Conservation (phyloP, 1,139 yeast genomes). For the Pneumocystis murina region DNA sequence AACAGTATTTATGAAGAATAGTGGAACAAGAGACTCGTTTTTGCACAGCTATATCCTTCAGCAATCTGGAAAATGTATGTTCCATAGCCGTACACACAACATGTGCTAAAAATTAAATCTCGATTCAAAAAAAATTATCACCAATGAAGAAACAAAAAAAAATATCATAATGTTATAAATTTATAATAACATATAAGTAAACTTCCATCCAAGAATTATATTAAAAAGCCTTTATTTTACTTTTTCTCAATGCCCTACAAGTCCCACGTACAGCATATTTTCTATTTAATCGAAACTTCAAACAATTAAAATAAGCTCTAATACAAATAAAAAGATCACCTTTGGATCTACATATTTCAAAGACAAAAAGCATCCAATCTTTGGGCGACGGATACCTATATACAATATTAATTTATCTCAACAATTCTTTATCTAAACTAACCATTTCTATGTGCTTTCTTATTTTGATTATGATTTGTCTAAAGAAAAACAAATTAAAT, state of each 20-base stretch:
- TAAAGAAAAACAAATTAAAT: neutral
- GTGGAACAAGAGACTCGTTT: neutral
- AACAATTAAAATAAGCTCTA: neutral
- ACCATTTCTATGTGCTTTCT: neutral
- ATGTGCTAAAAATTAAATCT: neutral
- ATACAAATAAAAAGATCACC: neutral
- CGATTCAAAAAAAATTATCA: neutral
- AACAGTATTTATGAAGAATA: neutral
- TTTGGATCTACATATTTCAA: neutral
- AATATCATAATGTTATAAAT: neutral
- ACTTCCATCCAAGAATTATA: neutral
- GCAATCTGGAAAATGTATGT: neutral
- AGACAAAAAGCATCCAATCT: neutral
- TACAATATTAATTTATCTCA: neutral
- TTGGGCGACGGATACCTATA: neutral
- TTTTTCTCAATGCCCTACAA: neutral
- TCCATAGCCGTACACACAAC: neutral
- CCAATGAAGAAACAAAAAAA: neutral
- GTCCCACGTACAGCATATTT: neutral
- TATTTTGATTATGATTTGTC: neutral
- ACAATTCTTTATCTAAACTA: neutral
- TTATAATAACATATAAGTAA: too few relatives aligned
- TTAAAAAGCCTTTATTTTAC: neutral
- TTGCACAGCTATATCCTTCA: neutral
- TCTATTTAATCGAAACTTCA: neutral